Base-by-base conservation (phyloP, 2,329 filamentous ascomycete species). In the Cylindrodendrum hubeiense region DNA sequence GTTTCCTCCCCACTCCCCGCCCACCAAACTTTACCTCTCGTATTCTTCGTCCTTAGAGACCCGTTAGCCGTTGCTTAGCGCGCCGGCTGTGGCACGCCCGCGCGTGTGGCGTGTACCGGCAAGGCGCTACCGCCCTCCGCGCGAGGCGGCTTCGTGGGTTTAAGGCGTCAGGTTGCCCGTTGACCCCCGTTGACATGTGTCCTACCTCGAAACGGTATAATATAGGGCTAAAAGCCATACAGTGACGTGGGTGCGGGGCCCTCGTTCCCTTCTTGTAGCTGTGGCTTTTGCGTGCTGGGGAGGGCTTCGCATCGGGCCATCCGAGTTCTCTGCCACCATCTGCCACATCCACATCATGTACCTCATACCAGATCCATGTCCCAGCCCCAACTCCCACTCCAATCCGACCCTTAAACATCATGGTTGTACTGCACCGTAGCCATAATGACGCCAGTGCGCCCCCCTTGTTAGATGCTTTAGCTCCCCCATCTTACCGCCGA, bases 71-170 rank as follows among this genome's bases (percentile, higher is more conserved):
- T 50, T 33, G 13, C n/a, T 50, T 50, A 50, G 60, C 60, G 60
- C 53, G 46, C 46, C 17, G 60, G 53, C 54, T 51, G 52, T 58
- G 39, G 15, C 13, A 41, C 60, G 47, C 53, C 54, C 53, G 54
- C 54, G 60, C 41, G 46, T 63, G 60, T 63, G 54, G 60, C 60
- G 60, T 63, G 47, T 63, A 53, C 53, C 30, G 37, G 47, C 37
- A 43, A 39, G 39, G 39, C 60, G 47, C 56, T 63, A 43, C 53
- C 22, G 43, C 24, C 24, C 15, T 41, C 33, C n/a, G n/a, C 24
- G 54, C 51, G 33, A 49, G 50, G 44, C 51, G n/a, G 46, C 26
- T 6, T 49, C 37, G 7, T 39, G 6, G 15, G 15, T 39, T 39
- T 17, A 39, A 39, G 37, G n/a, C 37, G 37, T 30, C 46, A 46